Conservation (phyloP, 768 basidiomycete genomes). For the Lanmaoa rubissima region DNA sequence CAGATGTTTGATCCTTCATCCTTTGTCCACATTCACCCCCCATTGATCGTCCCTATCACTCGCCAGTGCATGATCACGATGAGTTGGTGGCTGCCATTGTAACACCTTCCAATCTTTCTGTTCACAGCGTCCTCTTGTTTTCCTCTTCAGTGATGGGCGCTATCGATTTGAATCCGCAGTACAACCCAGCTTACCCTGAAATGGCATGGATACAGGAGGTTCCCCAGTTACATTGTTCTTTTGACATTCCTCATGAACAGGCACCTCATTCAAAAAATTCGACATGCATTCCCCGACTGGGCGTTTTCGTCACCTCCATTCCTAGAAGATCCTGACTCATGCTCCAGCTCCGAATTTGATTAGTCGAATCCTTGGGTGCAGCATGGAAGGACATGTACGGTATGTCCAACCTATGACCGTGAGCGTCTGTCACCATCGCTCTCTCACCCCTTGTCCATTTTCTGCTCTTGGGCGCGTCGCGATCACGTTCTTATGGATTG, state of each 20-base stretch:
- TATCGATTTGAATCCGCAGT: slow-evolving; percentile 14
- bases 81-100: background rate
- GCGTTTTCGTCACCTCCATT: slow-evolving; percentile 12
- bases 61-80: slow-evolving; percentile 2
- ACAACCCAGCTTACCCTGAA: slow-evolving; percentile 9
- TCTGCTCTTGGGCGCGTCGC: background rate
- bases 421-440: slow-evolving; percentile 1
- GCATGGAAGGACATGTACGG: background rate
- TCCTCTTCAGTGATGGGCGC: slow-evolving; percentile 13
- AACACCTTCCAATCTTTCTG: background rate
- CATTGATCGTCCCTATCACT: background rate
- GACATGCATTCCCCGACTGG: slow-evolving; percentile 1
- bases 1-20: slow-evolving; percentile 11
- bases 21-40: slow-evolving; percentile 1
- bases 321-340: background rate
- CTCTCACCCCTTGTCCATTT: background rate
- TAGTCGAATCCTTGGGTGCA: slow-evolving; percentile 8
- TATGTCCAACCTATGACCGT: slow-evolving; percentile 16
- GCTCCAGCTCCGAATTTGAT: slow-evolving; percentile 16
- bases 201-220: slow-evolving; percentile 21
- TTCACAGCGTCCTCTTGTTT: slow-evolving; percentile 11
- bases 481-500: background rate
- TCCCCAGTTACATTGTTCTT: slow-evolving; percentile 12
- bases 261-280: slow-evolving; percentile 4
- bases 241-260: background rate